A percentile compares a stretch with the other conserved stretches of the same genome.
Evolutionary conservation across 1,284 basidiomycete species (phyloP).

Genomic region (Marasmius tenuissimus): DNA sequence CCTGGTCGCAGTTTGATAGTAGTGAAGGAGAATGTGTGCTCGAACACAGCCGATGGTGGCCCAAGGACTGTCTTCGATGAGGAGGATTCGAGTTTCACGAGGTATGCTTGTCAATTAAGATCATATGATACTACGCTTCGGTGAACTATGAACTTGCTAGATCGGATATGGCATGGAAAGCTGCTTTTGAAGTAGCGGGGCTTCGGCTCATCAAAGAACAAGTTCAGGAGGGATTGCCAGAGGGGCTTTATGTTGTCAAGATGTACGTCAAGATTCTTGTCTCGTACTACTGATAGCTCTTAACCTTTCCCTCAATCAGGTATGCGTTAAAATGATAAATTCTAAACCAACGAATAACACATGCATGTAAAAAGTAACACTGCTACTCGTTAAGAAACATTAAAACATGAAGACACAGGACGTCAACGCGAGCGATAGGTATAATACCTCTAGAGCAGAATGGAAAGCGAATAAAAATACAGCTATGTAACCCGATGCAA

Average conservation of each 20-base stretch:
- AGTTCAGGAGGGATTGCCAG: constrained; percentile 77
- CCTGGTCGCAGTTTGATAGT: constrained; percentile 64
- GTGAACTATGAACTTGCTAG: constrained; percentile 36
- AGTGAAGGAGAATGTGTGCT: constrained; percentile 91
- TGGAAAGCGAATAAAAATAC: background rate
- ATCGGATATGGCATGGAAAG: constrained; percentile 82
- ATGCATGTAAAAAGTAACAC: background rate
- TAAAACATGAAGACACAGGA: background rate
- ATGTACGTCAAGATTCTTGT: constrained; percentile 52
- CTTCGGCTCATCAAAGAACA: constrained; percentile 69
- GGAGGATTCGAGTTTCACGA: constrained; percentile 86
- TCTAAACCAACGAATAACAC: background rate
- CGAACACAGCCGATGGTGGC: constrained; percentile 51
- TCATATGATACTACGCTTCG: background rate
- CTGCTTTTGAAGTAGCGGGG: constrained; percentile 69
- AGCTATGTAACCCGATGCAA: background rate
- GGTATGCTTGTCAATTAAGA: constrained; percentile 39
- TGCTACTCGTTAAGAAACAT: background rate
- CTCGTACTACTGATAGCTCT: background rate
- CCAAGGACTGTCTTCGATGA: constrained; percentile 75
- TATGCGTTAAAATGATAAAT: constrained; percentile 52
- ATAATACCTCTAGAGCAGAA: background rate
- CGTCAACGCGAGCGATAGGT: background rate
- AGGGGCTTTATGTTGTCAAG: constrained; percentile 80
- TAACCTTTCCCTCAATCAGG: constrained; percentile 33